Base-by-base conservation (phyloP, 2,329 filamentous ascomycete genomes). In the Trichoderma aggressivum region DNA sequence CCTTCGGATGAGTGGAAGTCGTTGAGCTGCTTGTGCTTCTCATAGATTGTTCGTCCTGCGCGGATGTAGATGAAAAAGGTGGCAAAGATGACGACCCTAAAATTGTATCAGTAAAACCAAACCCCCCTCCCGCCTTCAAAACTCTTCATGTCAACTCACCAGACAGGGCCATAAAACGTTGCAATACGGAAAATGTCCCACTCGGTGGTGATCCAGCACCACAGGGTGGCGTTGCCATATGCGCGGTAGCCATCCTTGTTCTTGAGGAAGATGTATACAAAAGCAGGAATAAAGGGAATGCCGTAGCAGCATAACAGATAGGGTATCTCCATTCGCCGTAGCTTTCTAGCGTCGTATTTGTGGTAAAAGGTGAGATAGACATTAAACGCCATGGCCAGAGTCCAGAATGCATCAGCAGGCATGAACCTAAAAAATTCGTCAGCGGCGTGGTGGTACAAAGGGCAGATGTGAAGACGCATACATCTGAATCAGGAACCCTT, bases 401-500 rank as follows among this genome's bases (percentile, higher is more conserved):
- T 92, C 92, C 91, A 94, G 59, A 91, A 84, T 1, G 91, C 89
- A 82, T 94, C 91, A 6, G 91, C 91, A 2, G 90, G 90, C 86
- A 93, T 89, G 78, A 94, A 94, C 90, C 91, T 94, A 76, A n/a
- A n/a, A 14, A 14, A 43, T n/a, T 21, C 72, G 78, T 78, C 58
- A 76, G 28, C 24, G 21, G 32, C 16, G 12, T 30, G 28, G 30
- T 32, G 36, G 8, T 16, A 56, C 18, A 24, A 14, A 50, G 18
- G 24, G 21, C 47, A 7, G 18, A 43, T 16, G 39, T 28, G 36
- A 61, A n/a, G 16, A 34, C 30, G 75, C 90, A 76, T 81, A 94
- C 93, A 93, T 94, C 79, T 97, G 93, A 73, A 97, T 93, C 11
- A 97, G 80, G 74, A 94, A 91, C 0, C 84, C 92, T 77, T 97